These are phyloP conservation scores for Tillandsia fasciculata DNA, from an alignment of 176 grass and related monocot genomes.

Conservation along the genomic window DNA sequence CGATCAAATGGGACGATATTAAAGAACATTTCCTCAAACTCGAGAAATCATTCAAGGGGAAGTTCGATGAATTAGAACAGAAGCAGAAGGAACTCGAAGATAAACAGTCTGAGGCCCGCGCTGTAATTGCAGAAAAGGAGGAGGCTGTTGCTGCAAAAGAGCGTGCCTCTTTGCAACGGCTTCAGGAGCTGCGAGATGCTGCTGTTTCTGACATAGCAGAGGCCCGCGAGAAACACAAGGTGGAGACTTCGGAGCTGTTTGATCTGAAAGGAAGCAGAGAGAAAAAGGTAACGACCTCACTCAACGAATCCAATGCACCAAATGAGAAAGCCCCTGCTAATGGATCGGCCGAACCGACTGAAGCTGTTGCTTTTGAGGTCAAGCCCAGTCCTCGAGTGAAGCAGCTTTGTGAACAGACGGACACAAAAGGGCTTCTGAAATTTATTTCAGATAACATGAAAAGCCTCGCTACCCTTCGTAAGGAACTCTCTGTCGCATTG, in stretches of 20 bases:
- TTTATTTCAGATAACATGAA: constrained; percentile 65
- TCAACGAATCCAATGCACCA: constrained; percentile 45
- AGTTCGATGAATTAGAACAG: constrained; percentile 58
- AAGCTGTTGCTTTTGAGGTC: constrained; percentile 39
- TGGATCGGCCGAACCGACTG: constrained; percentile 28
- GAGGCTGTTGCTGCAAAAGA: constrained; percentile 56
- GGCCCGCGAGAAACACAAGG: constrained; percentile 58
- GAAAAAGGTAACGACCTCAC: constrained; percentile 63
- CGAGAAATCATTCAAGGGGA: constrained; percentile 56
- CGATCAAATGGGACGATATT: constrained; percentile 55
- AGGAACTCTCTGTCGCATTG: constrained; percentile 63
- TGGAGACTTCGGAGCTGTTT: constrained; percentile 62
- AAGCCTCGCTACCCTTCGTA: constrained; percentile 47
- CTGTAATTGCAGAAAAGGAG: constrained; percentile 65
- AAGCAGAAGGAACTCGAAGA: constrained; percentile 56
- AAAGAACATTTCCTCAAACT: constrained; percentile 53
- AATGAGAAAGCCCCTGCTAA: constrained; percentile 47
- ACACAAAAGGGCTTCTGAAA: constrained; percentile 69
- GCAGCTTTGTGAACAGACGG: constrained; percentile 82
- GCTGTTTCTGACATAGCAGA: constrained; percentile 63
- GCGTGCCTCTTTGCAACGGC: constrained; percentile 38
- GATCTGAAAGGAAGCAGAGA: constrained; percentile 56
- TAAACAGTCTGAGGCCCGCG: constrained; percentile 32
- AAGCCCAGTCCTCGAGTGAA: constrained; percentile 49
- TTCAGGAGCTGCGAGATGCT: constrained; percentile 67